Conservation (phyloP, 805 yeast genomes). For the Komagataella pastoris region DNA sequence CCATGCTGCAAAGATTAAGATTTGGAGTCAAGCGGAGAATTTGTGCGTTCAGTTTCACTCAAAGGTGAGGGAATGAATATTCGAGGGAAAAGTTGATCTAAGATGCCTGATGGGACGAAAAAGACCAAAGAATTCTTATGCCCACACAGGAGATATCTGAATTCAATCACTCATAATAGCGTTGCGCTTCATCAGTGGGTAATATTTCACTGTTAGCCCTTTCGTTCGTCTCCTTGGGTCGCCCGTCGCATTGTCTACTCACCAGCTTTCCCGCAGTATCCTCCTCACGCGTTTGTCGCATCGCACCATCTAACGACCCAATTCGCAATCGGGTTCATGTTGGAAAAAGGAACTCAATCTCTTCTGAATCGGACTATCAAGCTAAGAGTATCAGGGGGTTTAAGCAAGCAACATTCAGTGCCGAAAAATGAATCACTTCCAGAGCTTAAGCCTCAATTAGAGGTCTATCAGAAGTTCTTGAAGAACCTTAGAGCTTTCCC, state of each 20-base stretch:
- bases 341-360: not conserved
- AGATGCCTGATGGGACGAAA: not conserved
- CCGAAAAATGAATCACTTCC: not conserved
- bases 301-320: not conserved
- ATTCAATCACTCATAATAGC: too few species aligned
- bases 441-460: not conserved
- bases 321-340: not conserved
- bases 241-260: not conserved
- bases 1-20: not conserved
- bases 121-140: not conserved
- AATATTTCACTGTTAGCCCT: not conserved
- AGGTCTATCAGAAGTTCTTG: not conserved
- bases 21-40: not conserved
- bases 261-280: not conserved
- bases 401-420: not conserved
- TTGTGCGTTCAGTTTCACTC: not conserved
- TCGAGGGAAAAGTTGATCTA: not conserved
- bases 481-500: not conserved
- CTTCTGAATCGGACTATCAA: not conserved
- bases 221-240: not conserved
- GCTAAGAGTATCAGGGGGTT: not conserved
- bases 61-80: not conserved
- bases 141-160: too few species aligned
- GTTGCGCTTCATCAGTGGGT: too few species aligned
- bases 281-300: not conserved